Percentiles rank a stretch among this genome's conserved stretches.
Evolutionary conservation across 1,284 basidiomycete genomes (phyloP).

Genomic region (Athelia sp.): DNA sequence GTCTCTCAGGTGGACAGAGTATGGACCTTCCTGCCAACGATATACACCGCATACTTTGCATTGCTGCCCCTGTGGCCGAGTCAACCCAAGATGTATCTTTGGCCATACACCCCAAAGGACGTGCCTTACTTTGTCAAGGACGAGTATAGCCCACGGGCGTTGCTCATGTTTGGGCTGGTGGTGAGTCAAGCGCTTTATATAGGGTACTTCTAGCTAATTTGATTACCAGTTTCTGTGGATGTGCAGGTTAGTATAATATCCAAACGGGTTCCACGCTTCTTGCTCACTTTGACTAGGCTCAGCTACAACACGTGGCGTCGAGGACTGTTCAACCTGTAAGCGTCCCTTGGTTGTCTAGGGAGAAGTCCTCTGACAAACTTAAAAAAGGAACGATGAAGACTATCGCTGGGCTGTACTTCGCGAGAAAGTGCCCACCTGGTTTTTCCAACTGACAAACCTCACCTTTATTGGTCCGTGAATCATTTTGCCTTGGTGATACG

Average conservation of each 20-base stretch:
- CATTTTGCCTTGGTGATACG: background rate
- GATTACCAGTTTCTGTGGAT: slow-evolving; percentile 54
- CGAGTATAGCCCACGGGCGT: slow-evolving; percentile 59
- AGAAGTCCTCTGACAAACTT: too few species aligned
- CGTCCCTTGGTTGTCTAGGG: too few species aligned
- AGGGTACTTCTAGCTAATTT: slow-evolving; percentile 8
- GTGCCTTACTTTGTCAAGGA: slow-evolving; percentile 37
- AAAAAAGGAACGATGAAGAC: slow-evolving; percentile 80
- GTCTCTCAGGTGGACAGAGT: slow-evolving; percentile 71
- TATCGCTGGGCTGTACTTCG: slow-evolving; percentile 88
- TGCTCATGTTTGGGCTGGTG: slow-evolving; percentile 66
- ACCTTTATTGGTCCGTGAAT: slow-evolving; percentile 63
- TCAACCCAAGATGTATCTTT: slow-evolving; percentile 33
- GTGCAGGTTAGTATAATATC: slow-evolving; percentile 38
- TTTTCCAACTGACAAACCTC: slow-evolving; percentile 81
- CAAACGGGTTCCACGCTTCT: background rate
- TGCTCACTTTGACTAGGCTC: slow-evolving; percentile 40
- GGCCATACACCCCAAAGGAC: slow-evolving; percentile 52
- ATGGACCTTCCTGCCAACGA: slow-evolving; percentile 77
- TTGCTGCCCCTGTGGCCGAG: slow-evolving; percentile 63
- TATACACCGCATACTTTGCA: slow-evolving; percentile 76
- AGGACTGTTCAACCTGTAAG: slow-evolving; percentile 72
- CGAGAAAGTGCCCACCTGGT: slow-evolving; percentile 53
- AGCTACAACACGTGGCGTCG: slow-evolving; percentile 83
- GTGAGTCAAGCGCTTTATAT: slow-evolving; percentile 26